Evolutionary conservation across 1,284 basidiomycete genomes (phyloP).

Genomic region (Ceraceosorus guamensis): DNA sequence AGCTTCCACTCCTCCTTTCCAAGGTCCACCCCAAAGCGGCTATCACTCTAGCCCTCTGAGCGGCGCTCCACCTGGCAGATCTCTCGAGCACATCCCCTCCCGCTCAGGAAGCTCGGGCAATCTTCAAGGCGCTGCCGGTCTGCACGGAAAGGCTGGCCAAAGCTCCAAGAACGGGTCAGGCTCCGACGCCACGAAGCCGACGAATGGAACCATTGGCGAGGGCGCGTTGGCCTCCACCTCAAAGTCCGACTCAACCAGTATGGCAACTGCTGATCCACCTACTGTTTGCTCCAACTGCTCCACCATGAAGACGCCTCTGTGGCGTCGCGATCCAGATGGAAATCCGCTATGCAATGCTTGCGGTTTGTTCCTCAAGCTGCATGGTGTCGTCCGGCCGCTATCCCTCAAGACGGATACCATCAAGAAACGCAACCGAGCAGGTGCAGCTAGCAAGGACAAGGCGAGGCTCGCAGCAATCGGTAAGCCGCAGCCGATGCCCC

Average conservation of each 20-base stretch:
- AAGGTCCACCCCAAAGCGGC: slow-evolving; percentile 13
- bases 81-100: slow-evolving; percentile 1
- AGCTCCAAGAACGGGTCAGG: neutral
- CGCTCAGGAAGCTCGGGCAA: slow-evolving; percentile 17
- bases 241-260: slow-evolving; percentile 3
- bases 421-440: slow-evolving; percentile 66
- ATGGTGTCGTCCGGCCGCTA: slow-evolving; percentile 84
- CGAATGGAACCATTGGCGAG: too few species aligned
- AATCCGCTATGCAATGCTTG: slow-evolving; percentile 67
- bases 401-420: slow-evolving; percentile 95
- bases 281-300: slow-evolving; percentile 90
- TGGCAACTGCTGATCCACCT: slow-evolving; percentile 47
- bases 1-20: slow-evolving; percentile 21
- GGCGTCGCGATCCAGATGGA: slow-evolving; percentile 89
- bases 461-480: neutral
- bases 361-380: slow-evolving; percentile 66
- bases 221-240: neutral
- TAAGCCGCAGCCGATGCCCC: too few species aligned
- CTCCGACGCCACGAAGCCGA: neutral
- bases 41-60: slow-evolving; percentile 29
- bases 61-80: neutral
- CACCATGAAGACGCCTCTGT: slow-evolving; percentile 89
- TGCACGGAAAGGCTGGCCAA: neutral
- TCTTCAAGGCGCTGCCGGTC: slow-evolving; percentile 10
- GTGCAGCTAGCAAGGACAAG: slow-evolving; percentile 1